A percentile compares a stretch with the other conserved stretches of the same genome.
Evolutionary conservation across 257 asterid genomes (phyloP).

Genomic region (Fraxinus cuspidata): DNA sequence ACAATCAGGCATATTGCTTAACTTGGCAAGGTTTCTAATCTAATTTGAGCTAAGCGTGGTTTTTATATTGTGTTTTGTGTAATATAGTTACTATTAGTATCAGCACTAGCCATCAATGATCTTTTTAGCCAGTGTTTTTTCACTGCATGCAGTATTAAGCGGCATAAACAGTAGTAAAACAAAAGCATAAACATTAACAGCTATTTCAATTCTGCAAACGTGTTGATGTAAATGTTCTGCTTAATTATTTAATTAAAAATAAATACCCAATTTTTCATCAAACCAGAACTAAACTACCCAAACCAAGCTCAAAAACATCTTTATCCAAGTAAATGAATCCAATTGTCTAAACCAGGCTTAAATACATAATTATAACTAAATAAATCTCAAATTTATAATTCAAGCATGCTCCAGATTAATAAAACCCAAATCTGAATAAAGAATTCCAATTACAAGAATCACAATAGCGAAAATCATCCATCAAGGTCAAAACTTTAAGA

Average conservation of each 20-base stretch:
- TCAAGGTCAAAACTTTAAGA: conserved; percentile 17
- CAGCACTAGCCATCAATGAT: not conserved
- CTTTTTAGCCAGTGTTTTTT: not conserved
- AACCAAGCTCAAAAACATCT: not conserved
- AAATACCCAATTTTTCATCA: conserved; percentile 2
- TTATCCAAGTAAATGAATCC: conserved; percentile 24
- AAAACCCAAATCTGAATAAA: not conserved
- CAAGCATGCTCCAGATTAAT: not conserved
- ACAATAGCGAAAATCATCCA: conserved; percentile 17
- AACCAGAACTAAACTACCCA: conserved; percentile 29
- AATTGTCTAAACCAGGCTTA: not conserved
- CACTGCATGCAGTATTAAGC: not conserved
- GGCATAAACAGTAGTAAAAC: not conserved
- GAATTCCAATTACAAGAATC: not conserved
- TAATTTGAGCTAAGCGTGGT: not conserved
- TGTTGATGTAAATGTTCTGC: not conserved
- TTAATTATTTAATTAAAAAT: not conserved
- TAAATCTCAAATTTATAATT: conserved; percentile 2
- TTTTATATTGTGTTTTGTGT: not conserved
- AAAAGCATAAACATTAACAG: conserved; percentile 1
- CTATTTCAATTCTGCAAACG: not conserved
- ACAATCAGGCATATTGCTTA: not conserved
- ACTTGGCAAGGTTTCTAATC: not conserved
- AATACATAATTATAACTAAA: not conserved
- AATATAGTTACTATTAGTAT: not conserved